Conservation (phyloP, 2,329 filamentous ascomycete species). For the Emergomyces africanus region DNA sequence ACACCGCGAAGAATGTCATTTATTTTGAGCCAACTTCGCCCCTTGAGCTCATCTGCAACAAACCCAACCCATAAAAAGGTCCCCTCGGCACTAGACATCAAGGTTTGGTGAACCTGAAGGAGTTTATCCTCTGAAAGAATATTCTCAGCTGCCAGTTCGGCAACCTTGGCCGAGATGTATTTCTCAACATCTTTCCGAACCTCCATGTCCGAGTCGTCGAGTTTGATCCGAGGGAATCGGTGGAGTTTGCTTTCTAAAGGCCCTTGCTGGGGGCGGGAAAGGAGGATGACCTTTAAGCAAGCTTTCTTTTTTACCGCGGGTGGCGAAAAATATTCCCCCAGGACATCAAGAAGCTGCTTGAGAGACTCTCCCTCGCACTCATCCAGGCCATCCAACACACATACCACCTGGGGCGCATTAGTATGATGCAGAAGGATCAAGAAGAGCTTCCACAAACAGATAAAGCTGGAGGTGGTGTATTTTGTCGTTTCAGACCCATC, state of each 20-base stretch:
- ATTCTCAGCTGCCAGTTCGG: conserved; percentile 13
- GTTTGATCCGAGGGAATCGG: conserved; percentile 8
- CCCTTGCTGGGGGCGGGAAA: conserved; percentile 13
- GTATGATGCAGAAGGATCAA: conserved; percentile 8
- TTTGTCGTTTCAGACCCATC: conserved; percentile 11
- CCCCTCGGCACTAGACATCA: conserved; percentile 14
- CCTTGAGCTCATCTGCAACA: conserved; percentile 12
- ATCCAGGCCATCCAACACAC: conserved; percentile 13
- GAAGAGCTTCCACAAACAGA: conserved; percentile 11
- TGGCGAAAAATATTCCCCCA: conserved; percentile 9
- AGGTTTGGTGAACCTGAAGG: conserved; percentile 8
- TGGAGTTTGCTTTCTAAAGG: conserved; percentile 11
- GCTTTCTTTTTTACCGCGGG: background rate
- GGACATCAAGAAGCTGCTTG: conserved; percentile 9
- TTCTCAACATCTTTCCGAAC: conserved; percentile 11
- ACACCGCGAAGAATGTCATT: conserved; percentile 12
- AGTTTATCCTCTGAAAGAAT: conserved; percentile 9
- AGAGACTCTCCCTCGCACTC: conserved; percentile 13
- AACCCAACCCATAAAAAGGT: conserved; percentile 18
- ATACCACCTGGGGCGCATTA: conserved; percentile 8
- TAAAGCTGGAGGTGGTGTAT: conserved; percentile 13
- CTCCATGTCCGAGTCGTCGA: conserved; percentile 9
- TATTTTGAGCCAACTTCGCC: conserved; percentile 9
- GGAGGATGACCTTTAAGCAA: conserved; percentile 11
- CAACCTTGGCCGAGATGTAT: conserved; percentile 13